Base-by-base conservation (phyloP, 1,139 yeast species). In the Saccharomyces uvarum region DNA sequence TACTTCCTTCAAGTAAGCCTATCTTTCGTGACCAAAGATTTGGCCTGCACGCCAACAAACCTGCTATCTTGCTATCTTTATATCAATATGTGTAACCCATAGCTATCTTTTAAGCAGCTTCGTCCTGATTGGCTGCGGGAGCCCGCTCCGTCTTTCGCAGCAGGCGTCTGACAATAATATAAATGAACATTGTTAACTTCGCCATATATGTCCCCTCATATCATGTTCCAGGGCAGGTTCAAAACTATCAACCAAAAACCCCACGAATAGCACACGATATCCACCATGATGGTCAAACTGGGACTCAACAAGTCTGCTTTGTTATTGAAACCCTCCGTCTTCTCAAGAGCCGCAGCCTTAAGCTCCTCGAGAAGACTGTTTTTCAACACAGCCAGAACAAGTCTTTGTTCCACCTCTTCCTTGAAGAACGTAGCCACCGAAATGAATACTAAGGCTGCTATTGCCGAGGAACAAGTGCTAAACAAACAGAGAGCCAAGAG, bases 401-500 rank as follows among this genome's bases (percentile, higher is more conserved):
- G 26, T 11, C 19, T 38, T 24, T 13, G 19, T 4, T 38, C 21
- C 19, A 19, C 44, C n/a, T 38, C 44, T 7, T 19, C 24, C 4
- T 11, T 38, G 44, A 38, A 38, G 44, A 38, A 38, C 21, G 13
- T 38, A 9, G 44, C 44, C 24, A 38, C n/a, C 19, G 44, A 38
- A 19, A 38, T 38, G 44, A 38, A 38, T 21, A 38, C 44, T 11
- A 38, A 38, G 19, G 44, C 44, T 4, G 44, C 44, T 9, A 38
- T 38, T 38, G 48, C 81, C 65, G 93, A 86, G 65, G 80, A 85
- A 63, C 80, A 79, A 46, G 78, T 88, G 57, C 80, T 90, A 61
- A 78, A 83, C 59, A 83, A 84, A 55, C 98, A 90, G 77, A 84
- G 98, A 73, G 79, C 78, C 65, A 81, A 82, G 75, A 83, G 98